These are phyloP conservation scores for Pseudogymnoascus sp. DNA, from an alignment of 2,329 filamentous ascomycete genomes.

Conservation along the genomic window DNA sequence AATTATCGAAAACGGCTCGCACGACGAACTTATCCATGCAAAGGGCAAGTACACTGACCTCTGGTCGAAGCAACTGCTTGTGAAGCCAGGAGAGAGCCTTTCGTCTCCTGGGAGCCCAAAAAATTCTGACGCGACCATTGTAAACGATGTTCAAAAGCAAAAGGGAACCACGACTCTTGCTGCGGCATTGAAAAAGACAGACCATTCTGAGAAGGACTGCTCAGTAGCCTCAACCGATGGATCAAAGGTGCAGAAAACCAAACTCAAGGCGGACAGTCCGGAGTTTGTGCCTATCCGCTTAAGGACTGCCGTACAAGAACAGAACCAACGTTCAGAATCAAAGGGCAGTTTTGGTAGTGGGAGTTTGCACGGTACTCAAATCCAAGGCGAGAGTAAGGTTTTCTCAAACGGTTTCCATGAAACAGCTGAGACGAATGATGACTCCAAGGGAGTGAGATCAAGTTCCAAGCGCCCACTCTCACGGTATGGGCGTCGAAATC, in stretches of 20 bases:
- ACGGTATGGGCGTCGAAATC: conserved; percentile 22
- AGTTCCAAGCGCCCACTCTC: conserved; percentile 17
- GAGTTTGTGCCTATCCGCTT: conserved; percentile 33
- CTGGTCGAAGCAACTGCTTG: conserved; percentile 43
- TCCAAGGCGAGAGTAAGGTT: background rate
- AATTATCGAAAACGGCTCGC: conserved; percentile 47
- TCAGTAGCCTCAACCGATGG: background rate
- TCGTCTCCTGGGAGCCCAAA: conserved; percentile 24
- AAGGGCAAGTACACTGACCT: conserved; percentile 46
- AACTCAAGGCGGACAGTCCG: conserved; percentile 36
- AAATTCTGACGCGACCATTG: conserved; percentile 24
- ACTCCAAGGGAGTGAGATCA: conserved; percentile 15
- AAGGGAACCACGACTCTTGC: conserved; percentile 10
- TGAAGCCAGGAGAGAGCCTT: conserved; percentile 23
- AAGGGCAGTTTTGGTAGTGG: background rate
- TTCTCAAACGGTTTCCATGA: background rate
- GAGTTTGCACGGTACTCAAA: background rate
- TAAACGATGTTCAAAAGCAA: conserved; percentile 27
- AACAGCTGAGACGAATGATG: background rate
- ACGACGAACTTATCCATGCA: conserved; percentile 40
- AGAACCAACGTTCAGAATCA: background rate
- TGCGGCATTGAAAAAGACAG: background rate
- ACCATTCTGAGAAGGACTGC: conserved; percentile 9
- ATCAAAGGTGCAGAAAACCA: conserved; percentile 18
- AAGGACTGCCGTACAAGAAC: background rate